Percentiles rank a stretch among this genome's conserved stretches.
phyloP scores from a whole-genome alignment of 768 basidiomycete genomes.

The Lentinus brumalis region DNA sequence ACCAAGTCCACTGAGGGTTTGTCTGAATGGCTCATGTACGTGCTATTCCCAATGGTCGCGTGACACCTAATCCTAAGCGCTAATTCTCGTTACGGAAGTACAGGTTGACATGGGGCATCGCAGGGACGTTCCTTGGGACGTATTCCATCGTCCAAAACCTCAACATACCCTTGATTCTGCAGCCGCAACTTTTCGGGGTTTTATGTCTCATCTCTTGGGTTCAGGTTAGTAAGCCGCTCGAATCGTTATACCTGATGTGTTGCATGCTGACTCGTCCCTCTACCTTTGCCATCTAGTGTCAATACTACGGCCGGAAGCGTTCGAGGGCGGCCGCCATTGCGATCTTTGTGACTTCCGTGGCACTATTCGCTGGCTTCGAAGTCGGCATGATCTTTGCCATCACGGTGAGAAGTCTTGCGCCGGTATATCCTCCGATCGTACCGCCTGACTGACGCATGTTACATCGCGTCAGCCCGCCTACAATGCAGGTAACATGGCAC shows the following conservation, averaged over 20 bases:
- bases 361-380: slow-evolving; percentile 58
- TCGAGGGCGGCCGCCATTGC: slow-evolving; percentile 37
- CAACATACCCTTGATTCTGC: slow-evolving; percentile 71
- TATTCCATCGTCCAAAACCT: slow-evolving; percentile 66
- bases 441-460: no score
- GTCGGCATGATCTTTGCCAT: slow-evolving; percentile 60
- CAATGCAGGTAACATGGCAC: slow-evolving; percentile 36
- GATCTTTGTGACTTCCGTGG: slow-evolving; percentile 41
- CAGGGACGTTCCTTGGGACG: slow-evolving; percentile 63
- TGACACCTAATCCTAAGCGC: background rate
- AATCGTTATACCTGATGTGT: background rate
- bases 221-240: slow-evolving; percentile 46
- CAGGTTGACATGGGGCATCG: slow-evolving; percentile 64
- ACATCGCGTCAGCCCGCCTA: slow-evolving; percentile 36
- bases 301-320: slow-evolving; percentile 59
- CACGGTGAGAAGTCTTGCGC: slow-evolving; percentile 38
- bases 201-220: slow-evolving; percentile 64
- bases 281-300: slow-evolving; percentile 48
- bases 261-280: background rate
- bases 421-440: background rate
- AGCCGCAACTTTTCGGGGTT: slow-evolving; percentile 65
- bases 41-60: background rate
- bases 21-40: slow-evolving; percentile 39
- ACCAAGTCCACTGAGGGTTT: slow-evolving; percentile 69
- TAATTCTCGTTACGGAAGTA: background rate